phyloP scores from a whole-genome alignment of 176 grass and related monocot species.

The Guadua angustifolia region DNA sequence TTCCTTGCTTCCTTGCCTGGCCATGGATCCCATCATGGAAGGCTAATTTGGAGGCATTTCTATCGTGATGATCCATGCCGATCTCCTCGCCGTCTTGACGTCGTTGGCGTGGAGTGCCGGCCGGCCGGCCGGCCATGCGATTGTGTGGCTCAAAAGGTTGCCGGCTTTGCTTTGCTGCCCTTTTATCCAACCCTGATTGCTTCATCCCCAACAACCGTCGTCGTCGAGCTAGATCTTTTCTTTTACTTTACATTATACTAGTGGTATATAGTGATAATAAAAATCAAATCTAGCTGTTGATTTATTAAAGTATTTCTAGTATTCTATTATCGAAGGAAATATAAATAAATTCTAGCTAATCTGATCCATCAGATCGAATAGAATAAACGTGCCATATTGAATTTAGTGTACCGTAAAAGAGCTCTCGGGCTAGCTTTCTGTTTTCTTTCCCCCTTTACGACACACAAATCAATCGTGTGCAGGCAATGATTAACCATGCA shows the following conservation, averaged over 20 bases:
- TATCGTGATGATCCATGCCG: neutral
- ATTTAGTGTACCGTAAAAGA: too few species aligned
- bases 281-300: too few species aligned
- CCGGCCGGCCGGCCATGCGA: conserved; percentile 1
- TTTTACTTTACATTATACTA: too few species aligned
- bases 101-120: conserved; percentile 18
- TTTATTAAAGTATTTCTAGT: too few species aligned
- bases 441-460: neutral
- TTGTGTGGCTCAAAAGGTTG: conserved; percentile 47
- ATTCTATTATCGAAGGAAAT: too few species aligned
- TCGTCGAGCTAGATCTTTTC: neutral
- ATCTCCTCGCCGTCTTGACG: neutral
- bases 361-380: too few species aligned
- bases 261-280: too few species aligned
- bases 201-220: neutral
- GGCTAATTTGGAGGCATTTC: conserved; percentile 2
- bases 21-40: neutral
- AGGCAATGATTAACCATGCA: neutral
- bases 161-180: conserved; percentile 9
- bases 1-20: neutral
- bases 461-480: neutral
- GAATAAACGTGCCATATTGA: too few species aligned
- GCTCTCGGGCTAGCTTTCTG: neutral
- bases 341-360: too few species aligned
- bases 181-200: conserved; percentile 17